Evolutionary conservation across 345 rosid species (phyloP), one percentile per base, ranked within the genome.

Genomic region (Geranium brycei): DNA sequence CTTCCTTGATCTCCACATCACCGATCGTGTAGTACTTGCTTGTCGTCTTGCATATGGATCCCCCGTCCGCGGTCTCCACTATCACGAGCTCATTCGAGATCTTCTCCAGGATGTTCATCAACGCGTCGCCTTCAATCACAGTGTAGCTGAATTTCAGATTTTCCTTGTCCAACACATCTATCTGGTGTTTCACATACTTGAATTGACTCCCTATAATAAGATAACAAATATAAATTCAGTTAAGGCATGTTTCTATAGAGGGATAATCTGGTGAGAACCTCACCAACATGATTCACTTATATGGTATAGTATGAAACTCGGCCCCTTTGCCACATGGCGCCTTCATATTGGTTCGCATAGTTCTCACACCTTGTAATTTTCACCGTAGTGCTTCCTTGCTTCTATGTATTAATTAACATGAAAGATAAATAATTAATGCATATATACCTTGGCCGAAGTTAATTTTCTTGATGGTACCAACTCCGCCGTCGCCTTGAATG

Each of bases 401-500:
- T 23, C 28, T 23, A 23, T 23, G 2, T 23, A 23, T 23, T 23
- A 23, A 23, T 23, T 23, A 1, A 23, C 28, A 23, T 23, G 28
- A 23, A 23, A 23, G 28, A 23, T 23, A 23, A 23, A 23, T 23
- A 23, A 23, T 23, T 23, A 0, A 23, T 23, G 2, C 13, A 18
- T 4, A 18, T n/a, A 17, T 7, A 65, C 75, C 72, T 64, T 73
- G 69, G 0, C 31, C 69, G 12, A 72, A 74, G 16, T 57, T 67
- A 19, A 72, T 16, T 51, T 71, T 19, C 68, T 71, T 73, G 75
- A 75, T 61, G 65, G 62, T 75, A n/a, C 80, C 82, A 4, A 76
- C 59, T 0, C 75, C 80, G 4, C 83, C 82, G 32, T 73, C 67
- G 31, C 87, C 87, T 63, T 78, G 62, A 4, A 78, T 31, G 57